Evolutionary conservation across 495 filamentous ascomycete species (phyloP).

Genomic region (Penicillium samsonianum): DNA sequence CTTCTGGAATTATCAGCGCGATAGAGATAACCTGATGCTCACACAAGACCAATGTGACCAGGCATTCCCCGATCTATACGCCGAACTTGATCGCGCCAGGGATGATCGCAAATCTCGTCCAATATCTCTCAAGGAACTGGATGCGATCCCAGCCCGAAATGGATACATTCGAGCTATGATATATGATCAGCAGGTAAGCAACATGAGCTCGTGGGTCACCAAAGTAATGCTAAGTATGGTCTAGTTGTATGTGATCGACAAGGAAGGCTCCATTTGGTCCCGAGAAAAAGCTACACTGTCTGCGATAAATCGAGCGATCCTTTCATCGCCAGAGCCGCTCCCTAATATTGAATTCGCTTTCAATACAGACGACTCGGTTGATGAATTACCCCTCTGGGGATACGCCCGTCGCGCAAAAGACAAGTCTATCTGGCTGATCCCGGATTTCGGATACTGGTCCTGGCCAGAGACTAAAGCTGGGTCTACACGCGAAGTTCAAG

Average conservation of each 20-base stretch:
- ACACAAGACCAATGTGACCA: constrained; percentile 29
- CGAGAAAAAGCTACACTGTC: constrained; percentile 32
- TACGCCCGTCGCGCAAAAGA: constrained; percentile 41
- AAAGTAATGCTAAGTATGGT: neutral
- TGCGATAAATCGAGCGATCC: constrained; percentile 27
- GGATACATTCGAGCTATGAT: constrained; percentile 38
- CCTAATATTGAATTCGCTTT: constrained; percentile 62
- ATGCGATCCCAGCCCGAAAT: constrained; percentile 22
- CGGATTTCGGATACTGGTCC: constrained; percentile 68
- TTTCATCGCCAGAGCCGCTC: constrained; percentile 40
- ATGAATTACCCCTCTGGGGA: constrained; percentile 42
- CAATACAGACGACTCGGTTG: constrained; percentile 41
- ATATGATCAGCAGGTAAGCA: constrained; percentile 34
- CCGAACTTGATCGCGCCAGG: constrained; percentile 34
- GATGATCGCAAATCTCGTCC: constrained; percentile 18
- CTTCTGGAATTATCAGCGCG: constrained; percentile 20
- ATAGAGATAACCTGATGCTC: constrained; percentile 28
- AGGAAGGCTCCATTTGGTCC: constrained; percentile 26
- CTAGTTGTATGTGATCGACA: constrained; percentile 32
- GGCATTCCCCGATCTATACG: constrained; percentile 39
- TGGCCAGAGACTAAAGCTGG: constrained; percentile 56
- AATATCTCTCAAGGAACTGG: constrained; percentile 33
- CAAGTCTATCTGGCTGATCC: constrained; percentile 57
- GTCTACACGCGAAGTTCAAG: constrained; percentile 44
- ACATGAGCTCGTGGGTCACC: neutral